These are phyloP conservation scores for Trametes sanguinea DNA, from an alignment of 768 basidiomycete genomes.

Conservation along the genomic window DNA sequence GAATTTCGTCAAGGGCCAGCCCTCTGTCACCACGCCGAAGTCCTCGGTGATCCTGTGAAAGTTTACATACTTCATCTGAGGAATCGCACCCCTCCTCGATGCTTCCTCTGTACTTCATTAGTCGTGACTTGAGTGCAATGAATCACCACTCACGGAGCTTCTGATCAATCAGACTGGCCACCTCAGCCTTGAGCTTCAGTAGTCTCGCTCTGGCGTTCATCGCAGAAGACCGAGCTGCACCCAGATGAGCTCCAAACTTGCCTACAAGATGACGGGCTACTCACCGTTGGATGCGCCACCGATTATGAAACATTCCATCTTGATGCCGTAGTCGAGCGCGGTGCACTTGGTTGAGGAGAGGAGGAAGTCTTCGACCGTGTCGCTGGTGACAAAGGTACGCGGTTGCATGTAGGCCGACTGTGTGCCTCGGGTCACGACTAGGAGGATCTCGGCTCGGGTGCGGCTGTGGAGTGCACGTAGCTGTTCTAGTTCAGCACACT, in stretches of 20 bases:
- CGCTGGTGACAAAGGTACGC: neutral
- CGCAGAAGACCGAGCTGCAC: neutral
- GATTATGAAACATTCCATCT: neutral
- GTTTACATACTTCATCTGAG: conserved; percentile 25
- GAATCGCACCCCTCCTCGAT: neutral
- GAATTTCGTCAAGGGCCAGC: conserved; percentile 28
- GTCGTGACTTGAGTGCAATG: neutral
- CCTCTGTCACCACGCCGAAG: conserved; percentile 21
- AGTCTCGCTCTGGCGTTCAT: neutral
- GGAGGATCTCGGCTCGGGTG: neutral
- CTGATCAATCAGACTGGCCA: neutral
- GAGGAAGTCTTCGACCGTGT: neutral
- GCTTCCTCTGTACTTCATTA: neutral
- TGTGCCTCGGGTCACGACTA: neutral
- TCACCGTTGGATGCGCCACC: neutral
- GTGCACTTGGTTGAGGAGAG: neutral
- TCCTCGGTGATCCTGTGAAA: conserved; percentile 25
- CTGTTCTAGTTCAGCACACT: neutral
- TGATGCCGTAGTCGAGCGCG: neutral
- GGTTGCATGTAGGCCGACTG: neutral
- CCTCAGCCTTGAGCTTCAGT: neutral
- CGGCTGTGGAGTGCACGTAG: neutral
- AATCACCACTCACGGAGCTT: neutral
- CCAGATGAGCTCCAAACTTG: neutral
- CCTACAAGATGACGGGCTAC: too few species aligned